A percentile compares a stretch with the other conserved stretches of the same genome.
These are phyloP conservation scores for Volutella citrinella DNA, from an alignment of 2,329 filamentous ascomycete species.

Conservation along the genomic window DNA sequence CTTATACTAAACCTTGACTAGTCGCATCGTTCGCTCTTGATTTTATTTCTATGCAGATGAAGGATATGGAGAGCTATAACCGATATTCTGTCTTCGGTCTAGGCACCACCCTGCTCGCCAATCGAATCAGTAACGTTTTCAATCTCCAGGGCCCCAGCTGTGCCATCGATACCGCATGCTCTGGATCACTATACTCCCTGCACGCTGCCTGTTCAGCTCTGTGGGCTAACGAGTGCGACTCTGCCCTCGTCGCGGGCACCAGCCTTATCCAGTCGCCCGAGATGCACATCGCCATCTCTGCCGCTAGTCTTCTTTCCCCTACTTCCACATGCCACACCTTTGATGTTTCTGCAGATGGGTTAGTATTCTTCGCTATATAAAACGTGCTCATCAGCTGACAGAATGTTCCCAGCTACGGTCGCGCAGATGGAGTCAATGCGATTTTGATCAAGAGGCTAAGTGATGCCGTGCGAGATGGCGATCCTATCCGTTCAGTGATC, in stretches of 20 bases:
- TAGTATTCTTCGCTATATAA: no score
- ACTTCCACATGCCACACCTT: constrained; percentile 5
- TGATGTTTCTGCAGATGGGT: neutral
- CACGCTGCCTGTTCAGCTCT: constrained; percentile 22
- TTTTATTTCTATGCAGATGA: neutral
- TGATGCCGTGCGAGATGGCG: neutral
- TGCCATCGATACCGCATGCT: constrained; percentile 34
- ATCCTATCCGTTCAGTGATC: constrained; percentile 2
- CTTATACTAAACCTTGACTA: neutral
- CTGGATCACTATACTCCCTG: constrained; percentile 28
- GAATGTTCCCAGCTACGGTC: constrained; percentile 23
- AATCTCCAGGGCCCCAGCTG: constrained; percentile 33
- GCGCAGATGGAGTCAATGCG: neutral
- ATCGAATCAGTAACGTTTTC: constrained; percentile 34
- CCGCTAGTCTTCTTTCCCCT: constrained; percentile 17
- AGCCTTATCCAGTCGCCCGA: constrained; percentile 30
- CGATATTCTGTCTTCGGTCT: no score
- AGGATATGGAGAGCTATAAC: neutral
- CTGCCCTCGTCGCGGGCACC: constrained; percentile 32
- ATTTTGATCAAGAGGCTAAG: neutral
- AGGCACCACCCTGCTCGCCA: no score
- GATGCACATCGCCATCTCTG: constrained; percentile 15
- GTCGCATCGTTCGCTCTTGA: constrained; percentile 1
- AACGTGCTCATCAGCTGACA: no score
- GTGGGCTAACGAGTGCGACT: constrained; percentile 27